Evolutionary conservation across 164 flowering plant species (phyloP).

Genomic region (Macadamia integrifolia): DNA sequence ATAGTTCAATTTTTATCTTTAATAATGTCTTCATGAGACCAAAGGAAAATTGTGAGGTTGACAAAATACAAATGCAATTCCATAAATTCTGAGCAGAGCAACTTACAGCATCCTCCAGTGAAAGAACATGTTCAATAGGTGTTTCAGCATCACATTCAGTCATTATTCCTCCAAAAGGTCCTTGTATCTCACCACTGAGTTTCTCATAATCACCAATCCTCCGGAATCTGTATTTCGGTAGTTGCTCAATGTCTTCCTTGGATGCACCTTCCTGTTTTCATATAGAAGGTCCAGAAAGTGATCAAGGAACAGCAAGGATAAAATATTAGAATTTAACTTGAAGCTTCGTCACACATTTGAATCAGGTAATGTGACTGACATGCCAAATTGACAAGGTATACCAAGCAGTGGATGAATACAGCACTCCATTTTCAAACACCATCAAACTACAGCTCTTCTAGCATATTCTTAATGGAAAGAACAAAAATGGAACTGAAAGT

Average conservation of each 20-base stretch:
- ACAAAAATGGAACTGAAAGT: too few relatives aligned
- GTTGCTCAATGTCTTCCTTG: conserved; percentile 53
- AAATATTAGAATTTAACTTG: not conserved
- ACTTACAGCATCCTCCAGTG: conserved; percentile 72
- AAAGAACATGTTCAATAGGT: conserved; percentile 41
- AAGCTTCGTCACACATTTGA: too few relatives aligned
- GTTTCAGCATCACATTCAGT: conserved; percentile 44
- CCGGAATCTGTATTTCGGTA: conserved; percentile 55
- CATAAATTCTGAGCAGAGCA: not conserved
- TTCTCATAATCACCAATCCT: conserved; percentile 37
- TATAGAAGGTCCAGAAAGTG: not conserved
- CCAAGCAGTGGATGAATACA: not conserved
- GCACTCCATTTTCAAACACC: not conserved
- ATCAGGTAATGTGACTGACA: not conserved
- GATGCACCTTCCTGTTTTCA: conserved; percentile 71
- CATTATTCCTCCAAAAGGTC: conserved; percentile 56
- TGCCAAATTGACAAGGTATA: not conserved
- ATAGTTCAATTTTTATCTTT: too few relatives aligned
- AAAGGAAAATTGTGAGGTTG: too few relatives aligned
- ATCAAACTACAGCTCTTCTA: not conserved
- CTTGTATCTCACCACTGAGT: conserved; percentile 38
- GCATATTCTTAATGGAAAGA: too few relatives aligned
- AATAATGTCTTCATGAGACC: too few relatives aligned
- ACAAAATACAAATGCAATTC: not conserved
- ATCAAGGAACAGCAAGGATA: not conserved